phyloP scores from a whole-genome alignment of 2,329 filamentous ascomycete genomes.

The Scedosporium boydii region DNA sequence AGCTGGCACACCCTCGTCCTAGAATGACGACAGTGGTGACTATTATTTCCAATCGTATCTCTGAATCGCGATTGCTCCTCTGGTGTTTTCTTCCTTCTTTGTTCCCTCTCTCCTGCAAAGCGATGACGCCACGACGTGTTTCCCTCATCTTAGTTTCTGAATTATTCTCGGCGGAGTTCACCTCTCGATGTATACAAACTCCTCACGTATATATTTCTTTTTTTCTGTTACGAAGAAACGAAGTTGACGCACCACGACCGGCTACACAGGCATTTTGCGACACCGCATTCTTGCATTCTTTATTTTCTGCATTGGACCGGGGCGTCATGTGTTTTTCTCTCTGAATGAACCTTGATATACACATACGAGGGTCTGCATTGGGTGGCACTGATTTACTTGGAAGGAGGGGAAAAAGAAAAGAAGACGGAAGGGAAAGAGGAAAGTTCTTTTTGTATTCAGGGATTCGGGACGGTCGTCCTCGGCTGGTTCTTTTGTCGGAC shows the following conservation, averaged over 20 bases:
- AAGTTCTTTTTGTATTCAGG: too few species aligned
- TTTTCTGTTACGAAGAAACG: not conserved
- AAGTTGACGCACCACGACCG: not conserved
- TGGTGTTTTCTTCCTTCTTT: too few species aligned
- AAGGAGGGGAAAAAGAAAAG: not conserved
- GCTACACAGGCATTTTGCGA: not conserved
- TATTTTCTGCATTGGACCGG: not conserved
- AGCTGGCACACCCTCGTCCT: constrained; percentile 9
- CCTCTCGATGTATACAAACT: not conserved
- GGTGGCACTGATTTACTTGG: not conserved
- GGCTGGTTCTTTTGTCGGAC: too few species aligned
- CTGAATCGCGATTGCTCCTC: not conserved
- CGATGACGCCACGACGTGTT: not conserved
- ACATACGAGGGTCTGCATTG: not conserved
- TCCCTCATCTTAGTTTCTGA: not conserved
- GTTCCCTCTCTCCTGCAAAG: not conserved
- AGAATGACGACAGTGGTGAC: constrained; percentile 8
- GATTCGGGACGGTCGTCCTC: too few species aligned
- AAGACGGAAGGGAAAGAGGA: too few species aligned
- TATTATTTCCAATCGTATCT: not conserved
- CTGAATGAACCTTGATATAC: not conserved
- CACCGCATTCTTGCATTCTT: not conserved
- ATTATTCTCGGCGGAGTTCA: not conserved
- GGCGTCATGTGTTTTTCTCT: not conserved
- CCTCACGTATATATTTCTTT: constrained; percentile 3